Evolutionary conservation across 352 stramenopile genomes (phyloP), one percentile per base, ranked within the genome.

Genomic region (Phytophthora pseudosyringae): DNA sequence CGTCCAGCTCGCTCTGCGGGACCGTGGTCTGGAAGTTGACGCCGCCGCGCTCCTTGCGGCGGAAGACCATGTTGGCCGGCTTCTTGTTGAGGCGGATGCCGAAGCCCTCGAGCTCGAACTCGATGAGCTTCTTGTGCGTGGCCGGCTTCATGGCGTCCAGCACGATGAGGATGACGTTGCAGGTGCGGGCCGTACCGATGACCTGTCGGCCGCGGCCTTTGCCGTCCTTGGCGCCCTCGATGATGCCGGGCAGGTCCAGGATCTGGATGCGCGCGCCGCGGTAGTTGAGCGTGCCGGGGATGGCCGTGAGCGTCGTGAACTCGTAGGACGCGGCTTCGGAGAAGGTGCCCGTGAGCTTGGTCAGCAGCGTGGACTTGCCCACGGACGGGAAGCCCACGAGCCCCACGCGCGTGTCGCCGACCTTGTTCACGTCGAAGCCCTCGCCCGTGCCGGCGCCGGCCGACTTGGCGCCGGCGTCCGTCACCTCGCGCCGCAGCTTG

Each of bases 261-360:
- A 98, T 91, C 73, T 96, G 88, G 67, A 94, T 94, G 44, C 85
- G 83, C 8, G 86, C 86, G 46, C 85, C 86, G 31, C 85, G 95
- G 84, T 99, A 99, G 75, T 99, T 91, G 69, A 99, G 91, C 48
- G 95, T 99, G 28, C 98, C 98, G 0, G 95, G 97, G 70, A 99
- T 99, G 59, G 95, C 98, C 26, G 97, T 99, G 31, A 99, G 86
- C 45, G 98, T 99, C 53, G 98, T 99, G 80, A 99, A 99, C 83
- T 99, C 97, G 76, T 99, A 99, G 26, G 90, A 95, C 47, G 96
- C 97, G 1, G 97, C 91, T 74, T 99, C 96, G 16, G 84, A 98
- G 69, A 93, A 92, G 12, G 97, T 99, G 35, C 95, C 97, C 6
- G 98, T 99, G 29, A 99, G 80, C 52, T 97, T 98, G 0, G 94